Conservation (phyloP, 371 early-diverging fungal species). For the Mortierella sp. region DNA sequence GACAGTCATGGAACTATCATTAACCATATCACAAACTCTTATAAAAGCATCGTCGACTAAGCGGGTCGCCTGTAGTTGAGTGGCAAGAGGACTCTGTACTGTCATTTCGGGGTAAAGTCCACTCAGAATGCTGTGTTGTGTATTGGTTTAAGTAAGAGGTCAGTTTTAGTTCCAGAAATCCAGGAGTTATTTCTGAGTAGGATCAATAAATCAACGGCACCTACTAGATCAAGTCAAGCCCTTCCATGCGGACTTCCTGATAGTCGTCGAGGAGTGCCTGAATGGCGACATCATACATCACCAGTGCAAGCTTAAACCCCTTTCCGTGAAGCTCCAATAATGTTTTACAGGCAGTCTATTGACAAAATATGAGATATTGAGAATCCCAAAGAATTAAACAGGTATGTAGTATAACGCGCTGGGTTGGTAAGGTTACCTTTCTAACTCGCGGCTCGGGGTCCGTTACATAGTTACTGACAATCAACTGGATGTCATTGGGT, state of each 20-base stretch:
- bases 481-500: slow-evolving; percentile 59
- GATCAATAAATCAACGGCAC: neutral
- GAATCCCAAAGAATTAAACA: neutral
- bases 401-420: too few species aligned
- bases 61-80: slow-evolving; percentile 66
- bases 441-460: slow-evolving; percentile 69
- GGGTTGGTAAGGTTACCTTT: slow-evolving; percentile 60
- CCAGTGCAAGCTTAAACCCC: slow-evolving; percentile 62
- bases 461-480: slow-evolving; percentile 65
- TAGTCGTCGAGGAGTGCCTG: slow-evolving; percentile 72
- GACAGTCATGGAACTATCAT: slow-evolving; percentile 75
- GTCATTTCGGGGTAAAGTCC: slow-evolving; percentile 64
- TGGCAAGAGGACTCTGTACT: slow-evolving; percentile 58
- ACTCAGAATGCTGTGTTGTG: slow-evolving; percentile 57
- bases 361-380: neutral
- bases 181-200: too few species aligned
- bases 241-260: slow-evolving; percentile 78
- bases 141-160: neutral
- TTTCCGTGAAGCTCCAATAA: slow-evolving; percentile 65
- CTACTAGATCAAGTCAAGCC: slow-evolving; percentile 76
- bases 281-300: slow-evolving; percentile 72
- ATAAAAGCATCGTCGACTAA: slow-evolving; percentile 83
- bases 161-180: too few species aligned
- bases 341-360: slow-evolving; percentile 65
- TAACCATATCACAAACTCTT: slow-evolving; percentile 82